Conservation (phyloP, 768 basidiomycete species). For the Russula ochroleuca region DNA sequence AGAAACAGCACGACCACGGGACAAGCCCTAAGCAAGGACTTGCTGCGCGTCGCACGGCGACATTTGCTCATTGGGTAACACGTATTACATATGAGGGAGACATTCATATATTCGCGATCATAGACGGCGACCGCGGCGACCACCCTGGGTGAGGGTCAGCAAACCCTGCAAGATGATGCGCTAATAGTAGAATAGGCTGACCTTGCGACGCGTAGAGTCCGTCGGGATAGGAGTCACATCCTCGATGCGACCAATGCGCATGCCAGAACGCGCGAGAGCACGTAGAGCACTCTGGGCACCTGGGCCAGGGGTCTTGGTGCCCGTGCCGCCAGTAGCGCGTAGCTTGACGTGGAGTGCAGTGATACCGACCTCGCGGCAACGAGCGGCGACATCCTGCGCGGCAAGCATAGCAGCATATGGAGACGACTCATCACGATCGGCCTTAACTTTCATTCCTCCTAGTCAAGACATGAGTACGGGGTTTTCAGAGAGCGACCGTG, state of each 20-base stretch:
- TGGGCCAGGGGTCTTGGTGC: conserved; percentile 98
- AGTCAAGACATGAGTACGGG: neutral
- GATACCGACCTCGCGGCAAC: conserved; percentile 98
- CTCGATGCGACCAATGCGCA: conserved; percentile 97
- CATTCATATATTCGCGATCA: conserved; percentile 38
- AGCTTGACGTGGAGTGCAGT: conserved; percentile 99
- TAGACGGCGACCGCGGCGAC: conserved; percentile 98
- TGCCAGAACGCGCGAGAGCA: conserved; percentile 95
- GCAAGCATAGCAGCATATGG: conserved; percentile 98
- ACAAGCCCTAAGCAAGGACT: conserved; percentile 54
- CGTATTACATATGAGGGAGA: conserved; percentile 36
- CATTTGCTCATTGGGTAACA: conserved; percentile 48
- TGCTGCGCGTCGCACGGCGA: conserved; percentile 89
- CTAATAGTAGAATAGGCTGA: conserved; percentile 35
- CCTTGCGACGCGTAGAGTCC: conserved; percentile 96
- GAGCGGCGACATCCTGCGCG: conserved; percentile 91
- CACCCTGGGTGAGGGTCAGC: conserved; percentile 58
- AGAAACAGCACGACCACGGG: conserved; percentile 61
- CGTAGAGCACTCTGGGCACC: conserved; percentile 98
- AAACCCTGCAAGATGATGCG: neutral
- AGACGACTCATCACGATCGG: conserved; percentile 98
- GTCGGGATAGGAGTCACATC: conserved; percentile 98
- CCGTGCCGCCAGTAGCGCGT: conserved; percentile 95
- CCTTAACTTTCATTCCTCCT: conserved; percentile 99
- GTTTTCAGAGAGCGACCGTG: conserved; percentile 29